These are phyloP conservation scores for Spirogloea muscicola DNA, from an alignment of 139 green algal genomes.

Conservation along the genomic window DNA sequence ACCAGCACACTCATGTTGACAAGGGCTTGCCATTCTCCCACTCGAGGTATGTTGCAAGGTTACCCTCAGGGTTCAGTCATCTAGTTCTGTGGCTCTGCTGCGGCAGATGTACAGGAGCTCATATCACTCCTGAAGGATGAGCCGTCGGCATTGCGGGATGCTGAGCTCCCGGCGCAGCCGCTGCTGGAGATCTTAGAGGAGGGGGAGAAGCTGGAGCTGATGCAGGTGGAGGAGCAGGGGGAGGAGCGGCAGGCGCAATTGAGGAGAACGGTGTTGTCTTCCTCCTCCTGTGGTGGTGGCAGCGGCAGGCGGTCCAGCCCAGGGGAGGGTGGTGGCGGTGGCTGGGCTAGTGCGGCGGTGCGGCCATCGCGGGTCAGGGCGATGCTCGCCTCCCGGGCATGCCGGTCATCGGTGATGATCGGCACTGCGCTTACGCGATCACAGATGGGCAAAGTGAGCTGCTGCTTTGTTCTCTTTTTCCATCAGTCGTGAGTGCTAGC, in stretches of 20 bases:
- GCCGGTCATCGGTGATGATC: conserved; percentile 91
- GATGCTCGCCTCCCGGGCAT: conserved; percentile 89
- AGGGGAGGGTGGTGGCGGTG: too few species aligned
- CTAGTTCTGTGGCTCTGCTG: conserved; percentile 10
- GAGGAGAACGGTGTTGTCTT: too few species aligned
- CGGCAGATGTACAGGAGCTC: conserved; percentile 60
- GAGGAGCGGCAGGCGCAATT: too few species aligned
- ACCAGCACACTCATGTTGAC: too few species aligned
- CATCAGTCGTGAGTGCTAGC: neutral
- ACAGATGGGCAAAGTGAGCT: conserved; percentile 60
- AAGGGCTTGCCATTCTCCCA: conserved; percentile 3
- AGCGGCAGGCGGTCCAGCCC: neutral
- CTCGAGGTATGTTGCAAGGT: too few species aligned
- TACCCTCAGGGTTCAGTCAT: too few species aligned
- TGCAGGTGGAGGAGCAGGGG: neutral
- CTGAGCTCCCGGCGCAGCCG: neutral
- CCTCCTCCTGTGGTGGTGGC: too few species aligned
- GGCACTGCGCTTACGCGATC: conserved; percentile 64
- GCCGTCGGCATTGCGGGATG: neutral
- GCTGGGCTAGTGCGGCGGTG: too few species aligned
- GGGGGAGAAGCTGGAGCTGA: too few species aligned
- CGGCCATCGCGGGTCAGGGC: conserved; percentile 66
- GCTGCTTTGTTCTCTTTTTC: neutral
- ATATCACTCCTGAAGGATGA: conserved; percentile 43
- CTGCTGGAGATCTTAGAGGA: neutral